Evolutionary conservation across 2,329 filamentous ascomycete species (phyloP), one percentile per base, ranked within the genome.

Genomic region (Pyrenophora graminea): DNA sequence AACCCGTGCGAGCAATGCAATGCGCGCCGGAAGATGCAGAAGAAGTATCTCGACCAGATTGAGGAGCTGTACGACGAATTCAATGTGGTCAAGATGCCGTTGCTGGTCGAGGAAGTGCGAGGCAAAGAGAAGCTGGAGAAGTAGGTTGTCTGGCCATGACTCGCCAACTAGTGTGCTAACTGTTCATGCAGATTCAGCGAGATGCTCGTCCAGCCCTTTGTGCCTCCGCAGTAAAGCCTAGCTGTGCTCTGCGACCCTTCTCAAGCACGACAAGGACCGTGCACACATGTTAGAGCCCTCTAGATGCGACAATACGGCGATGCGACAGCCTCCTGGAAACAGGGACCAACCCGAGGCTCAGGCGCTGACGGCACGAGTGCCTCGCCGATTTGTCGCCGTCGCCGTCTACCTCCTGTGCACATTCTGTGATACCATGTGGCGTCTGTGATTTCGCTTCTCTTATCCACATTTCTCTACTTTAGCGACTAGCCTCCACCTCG

Each of bases 31-130:
- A 95, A 95, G 80, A 99, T 99, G 94, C 94, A 99, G 81, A 94
- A 91, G 81, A 99, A 99, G 80, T 99, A 99, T 72, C 82, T 99
- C 37, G 92, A 97, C 71, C 93, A 99, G 81, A 97, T 97, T 67
- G 92, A 96, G 77, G 94, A 99, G 79, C 78, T 99, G 52, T 99
- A 99, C 73, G 92, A 97, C 70, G 94, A 99, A 75, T 99, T 99
- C 79, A 96, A 99, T 72, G 92, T 99, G 33, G 93, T 99, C 63
- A 93, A 93, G 81, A 97, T 99, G 92, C 94, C 94, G 32, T 76
- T 99, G 68, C 78, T 99, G 53, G 90, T 96, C 1, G 93, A 99
- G 74, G 94, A 99, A 78, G 92, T 99, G 8, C 82, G 94, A 67
- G 94, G 94, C 38, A 96, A 95, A 81, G 93, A 97, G 70, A 93